phyloP scores from a whole-genome alignment of 1,284 basidiomycete genomes.

The Rhodotorula glutinis region DNA sequence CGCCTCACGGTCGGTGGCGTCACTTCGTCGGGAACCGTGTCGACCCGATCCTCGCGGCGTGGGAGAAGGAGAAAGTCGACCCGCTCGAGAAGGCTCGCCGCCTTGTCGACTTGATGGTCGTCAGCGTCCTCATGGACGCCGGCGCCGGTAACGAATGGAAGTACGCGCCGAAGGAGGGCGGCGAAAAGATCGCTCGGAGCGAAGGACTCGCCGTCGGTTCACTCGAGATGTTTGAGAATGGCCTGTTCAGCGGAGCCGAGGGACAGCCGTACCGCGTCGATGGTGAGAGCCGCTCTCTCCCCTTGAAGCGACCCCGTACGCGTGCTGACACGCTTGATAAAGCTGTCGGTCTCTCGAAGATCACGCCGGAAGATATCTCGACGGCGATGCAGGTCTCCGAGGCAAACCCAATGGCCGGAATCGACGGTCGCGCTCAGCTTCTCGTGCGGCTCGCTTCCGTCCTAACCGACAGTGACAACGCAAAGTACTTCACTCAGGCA shows the following conservation, averaged over 20 bases:
- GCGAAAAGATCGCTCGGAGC: slow-evolving; percentile 65
- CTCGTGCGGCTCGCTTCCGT: slow-evolving; percentile 69
- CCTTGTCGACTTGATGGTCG: slow-evolving; percentile 84
- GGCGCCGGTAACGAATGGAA: slow-evolving; percentile 83
- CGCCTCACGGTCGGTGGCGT: slow-evolving; percentile 85
- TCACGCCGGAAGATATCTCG: slow-evolving; percentile 64
- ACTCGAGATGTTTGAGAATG: slow-evolving; percentile 79
- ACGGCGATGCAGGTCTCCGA: slow-evolving; percentile 73
- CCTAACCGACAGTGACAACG: slow-evolving; percentile 56
- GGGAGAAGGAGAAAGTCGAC: slow-evolving; percentile 54
- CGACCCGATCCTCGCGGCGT: slow-evolving; percentile 55
- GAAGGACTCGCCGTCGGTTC: slow-evolving; percentile 93
- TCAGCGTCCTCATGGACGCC: slow-evolving; percentile 88
- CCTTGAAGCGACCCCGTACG: too few relatives aligned
- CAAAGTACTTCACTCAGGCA: slow-evolving; percentile 58
- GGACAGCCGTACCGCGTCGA: slow-evolving; percentile 68
- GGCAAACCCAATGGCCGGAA: slow-evolving; percentile 80
- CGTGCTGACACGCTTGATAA: slow-evolving; percentile 16
- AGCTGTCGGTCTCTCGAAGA: slow-evolving; percentile 68
- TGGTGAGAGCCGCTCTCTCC: slow-evolving; percentile 54
- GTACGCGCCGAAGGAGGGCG: slow-evolving; percentile 62
- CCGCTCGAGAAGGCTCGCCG: slow-evolving; percentile 64
- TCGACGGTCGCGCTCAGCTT: slow-evolving; percentile 78
- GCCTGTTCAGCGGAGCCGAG: slow-evolving; percentile 71
- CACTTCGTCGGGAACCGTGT: slow-evolving; percentile 69